Percentiles rank a stretch among this genome's conserved stretches.
Conservation (phyloP, 129 eudicot genomes). For the Saposhnikovia divaricata region DNA sequence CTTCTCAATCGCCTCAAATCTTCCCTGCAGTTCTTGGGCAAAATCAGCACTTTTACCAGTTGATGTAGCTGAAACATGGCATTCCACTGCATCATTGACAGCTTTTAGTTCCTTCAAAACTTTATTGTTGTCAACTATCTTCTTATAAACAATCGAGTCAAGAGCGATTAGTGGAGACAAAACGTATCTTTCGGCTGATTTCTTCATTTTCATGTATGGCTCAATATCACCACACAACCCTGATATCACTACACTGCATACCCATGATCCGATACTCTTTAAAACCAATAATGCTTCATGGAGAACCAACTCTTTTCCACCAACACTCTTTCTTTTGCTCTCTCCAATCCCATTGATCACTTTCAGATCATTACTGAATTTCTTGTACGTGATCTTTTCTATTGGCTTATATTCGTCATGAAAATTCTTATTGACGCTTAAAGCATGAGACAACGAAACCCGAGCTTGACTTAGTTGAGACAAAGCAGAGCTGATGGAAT, state of each 20-base stretch:
- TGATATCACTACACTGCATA: constrained; percentile 43
- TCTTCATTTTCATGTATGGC: constrained; percentile 24
- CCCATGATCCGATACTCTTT: constrained; percentile 33
- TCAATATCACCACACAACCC: constrained; percentile 30
- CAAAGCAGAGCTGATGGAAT: constrained; percentile 39
- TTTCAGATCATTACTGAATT: constrained; percentile 24
- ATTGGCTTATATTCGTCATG: constrained; percentile 16
- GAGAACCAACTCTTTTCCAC: constrained; percentile 33
- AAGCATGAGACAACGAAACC: constrained; percentile 29
- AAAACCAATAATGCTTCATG: constrained; percentile 45
- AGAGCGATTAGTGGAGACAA: constrained; percentile 21
- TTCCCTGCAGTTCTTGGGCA: constrained; percentile 32
- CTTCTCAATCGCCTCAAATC: constrained; percentile 30
- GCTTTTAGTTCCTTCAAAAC: constrained; percentile 38
- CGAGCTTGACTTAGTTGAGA: constrained; percentile 43
- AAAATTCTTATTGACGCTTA: constrained; percentile 29
- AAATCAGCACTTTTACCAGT: constrained; percentile 15
- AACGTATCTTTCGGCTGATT: neutral
- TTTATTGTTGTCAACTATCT: constrained; percentile 22
- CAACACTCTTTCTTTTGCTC: constrained; percentile 9
- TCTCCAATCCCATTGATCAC: neutral
- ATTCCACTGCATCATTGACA: constrained; percentile 30
- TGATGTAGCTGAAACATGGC: constrained; percentile 10
- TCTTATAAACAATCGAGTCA: constrained; percentile 19
- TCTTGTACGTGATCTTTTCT: constrained; percentile 10